Conservation (phyloP, 148 eudicot genomes). For the Dianthus caryophyllus region DNA sequence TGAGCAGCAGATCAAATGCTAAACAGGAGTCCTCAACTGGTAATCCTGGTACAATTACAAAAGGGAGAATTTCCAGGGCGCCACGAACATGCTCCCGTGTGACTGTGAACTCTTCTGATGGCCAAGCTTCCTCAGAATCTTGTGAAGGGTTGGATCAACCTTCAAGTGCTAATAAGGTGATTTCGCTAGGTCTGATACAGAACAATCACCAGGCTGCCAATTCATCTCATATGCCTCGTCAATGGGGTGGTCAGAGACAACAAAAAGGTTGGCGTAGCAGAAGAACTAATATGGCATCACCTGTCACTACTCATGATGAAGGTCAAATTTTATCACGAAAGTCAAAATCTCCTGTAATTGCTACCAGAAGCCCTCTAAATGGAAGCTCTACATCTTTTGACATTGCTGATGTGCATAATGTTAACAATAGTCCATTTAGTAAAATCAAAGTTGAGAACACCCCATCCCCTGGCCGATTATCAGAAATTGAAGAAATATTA, state of each 20-base stretch:
- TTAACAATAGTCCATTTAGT: conserved; percentile 15
- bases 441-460: conserved; percentile 33
- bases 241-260: conserved; percentile 49
- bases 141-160: conserved; percentile 39
- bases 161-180: conserved; percentile 25
- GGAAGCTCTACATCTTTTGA: conserved; percentile 26
- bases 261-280: conserved; percentile 47
- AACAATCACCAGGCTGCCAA: conserved; percentile 24
- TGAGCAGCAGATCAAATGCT: conserved; percentile 30
- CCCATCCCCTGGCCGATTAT: conserved; percentile 32
- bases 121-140: conserved; percentile 31
- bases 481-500: conserved; percentile 35
- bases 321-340: conserved; percentile 29
- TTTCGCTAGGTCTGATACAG: conserved; percentile 28
- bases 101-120: conserved; percentile 30
- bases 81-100: conserved; percentile 36
- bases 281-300: conserved; percentile 45
- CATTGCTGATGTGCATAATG: conserved; percentile 21
- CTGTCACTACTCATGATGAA: conserved; percentile 36
- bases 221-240: conserved; percentile 35
- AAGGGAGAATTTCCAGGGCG: conserved; percentile 39
- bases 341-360: conserved; percentile 27
- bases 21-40: conserved; percentile 25
- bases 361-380: conserved; percentile 22
- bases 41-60: conserved; percentile 28